Evolutionary conservation across 768 basidiomycete species (phyloP).

Genomic region (Boletus rufocinnamomeus): DNA sequence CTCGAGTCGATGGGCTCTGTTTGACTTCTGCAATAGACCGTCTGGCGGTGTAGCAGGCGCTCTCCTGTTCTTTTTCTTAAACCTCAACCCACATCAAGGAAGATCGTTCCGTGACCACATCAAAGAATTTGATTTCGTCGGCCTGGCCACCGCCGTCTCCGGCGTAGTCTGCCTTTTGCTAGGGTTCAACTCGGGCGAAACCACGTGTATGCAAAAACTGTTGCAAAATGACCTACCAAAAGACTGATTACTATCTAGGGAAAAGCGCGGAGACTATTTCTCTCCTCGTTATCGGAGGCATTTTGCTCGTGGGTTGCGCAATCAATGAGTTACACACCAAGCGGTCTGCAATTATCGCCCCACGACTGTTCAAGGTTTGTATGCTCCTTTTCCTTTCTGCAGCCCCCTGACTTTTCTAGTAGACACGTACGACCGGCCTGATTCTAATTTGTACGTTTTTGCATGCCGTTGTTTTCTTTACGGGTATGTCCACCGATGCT

Average conservation of each 20-base stretch:
- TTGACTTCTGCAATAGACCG: slow-evolving; percentile 27
- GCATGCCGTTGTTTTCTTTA: slow-evolving; percentile 37
- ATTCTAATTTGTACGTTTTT: slow-evolving; percentile 37
- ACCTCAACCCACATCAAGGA: slow-evolving; percentile 37
- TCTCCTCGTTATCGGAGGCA: slow-evolving; percentile 37
- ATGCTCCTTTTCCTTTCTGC: neutral
- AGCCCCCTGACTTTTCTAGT: neutral
- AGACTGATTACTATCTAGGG: slow-evolving; percentile 27
- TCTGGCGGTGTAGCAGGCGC: slow-evolving; percentile 37
- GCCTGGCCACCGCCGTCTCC: slow-evolving; percentile 36
- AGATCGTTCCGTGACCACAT: slow-evolving; percentile 35
- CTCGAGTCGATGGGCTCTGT: neutral
- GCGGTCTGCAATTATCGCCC: slow-evolving; percentile 41
- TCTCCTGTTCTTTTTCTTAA: slow-evolving; percentile 37
- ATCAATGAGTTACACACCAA: slow-evolving; percentile 39
- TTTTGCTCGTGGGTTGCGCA: slow-evolving; percentile 31
- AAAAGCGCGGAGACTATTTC: slow-evolving; percentile 35
- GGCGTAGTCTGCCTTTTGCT: slow-evolving; percentile 42
- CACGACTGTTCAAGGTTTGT: slow-evolving; percentile 39
- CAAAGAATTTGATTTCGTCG: slow-evolving; percentile 42
- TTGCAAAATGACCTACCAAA: neutral
- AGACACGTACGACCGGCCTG: slow-evolving; percentile 42
- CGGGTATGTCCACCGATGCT: slow-evolving; percentile 22
- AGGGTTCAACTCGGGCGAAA: slow-evolving; percentile 40
- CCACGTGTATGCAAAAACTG: slow-evolving; percentile 27